phyloP scores from a whole-genome alignment of 371 early-diverging fungal species.

The Synchytrium microbalum region DNA sequence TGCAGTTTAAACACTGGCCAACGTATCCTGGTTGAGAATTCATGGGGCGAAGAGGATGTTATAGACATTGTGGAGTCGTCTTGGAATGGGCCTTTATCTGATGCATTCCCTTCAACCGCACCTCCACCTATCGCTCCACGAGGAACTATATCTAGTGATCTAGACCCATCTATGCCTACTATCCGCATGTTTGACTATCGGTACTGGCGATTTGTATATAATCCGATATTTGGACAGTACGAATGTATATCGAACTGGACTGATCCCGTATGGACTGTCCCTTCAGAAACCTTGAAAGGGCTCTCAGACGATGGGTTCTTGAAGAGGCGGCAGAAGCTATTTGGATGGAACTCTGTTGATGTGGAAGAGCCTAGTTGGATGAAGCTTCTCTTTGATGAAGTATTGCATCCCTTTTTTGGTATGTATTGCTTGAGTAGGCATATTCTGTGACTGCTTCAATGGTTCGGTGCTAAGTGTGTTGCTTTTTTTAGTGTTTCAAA shows the following conservation, averaged over 20 bases:
- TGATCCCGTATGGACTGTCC: conserved; percentile 58
- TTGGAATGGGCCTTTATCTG: not conserved
- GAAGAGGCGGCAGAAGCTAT: conserved; percentile 56
- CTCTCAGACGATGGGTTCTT: conserved; percentile 12
- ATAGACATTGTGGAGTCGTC: not conserved
- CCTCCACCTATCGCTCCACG: not conserved
- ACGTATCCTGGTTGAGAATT: not conserved
- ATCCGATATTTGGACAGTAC: conserved; percentile 65
- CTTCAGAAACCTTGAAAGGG: conserved; percentile 34
- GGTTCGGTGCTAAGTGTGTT: too few species aligned
- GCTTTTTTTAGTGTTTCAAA: conserved; percentile 86
- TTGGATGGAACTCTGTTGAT: conserved; percentile 79
- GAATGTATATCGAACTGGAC: conserved; percentile 68
- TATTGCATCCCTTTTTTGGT: conserved; percentile 83
- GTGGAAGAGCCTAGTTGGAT: conserved; percentile 69
- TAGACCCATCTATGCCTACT: not conserved
- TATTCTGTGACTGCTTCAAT: too few species aligned
- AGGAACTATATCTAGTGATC: not conserved
- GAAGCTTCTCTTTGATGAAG: conserved; percentile 78
- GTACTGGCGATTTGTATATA: conserved; percentile 75
- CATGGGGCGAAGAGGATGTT: not conserved
- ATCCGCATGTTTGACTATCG: conserved; percentile 56
- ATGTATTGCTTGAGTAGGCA: not conserved
- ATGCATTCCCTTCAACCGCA: not conserved
- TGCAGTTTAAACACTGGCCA: not conserved